Evolutionary conservation across 352 stramenopile species (phyloP), one percentile per base, ranked within the genome.

Genomic region (Globisporangium solare): DNA sequence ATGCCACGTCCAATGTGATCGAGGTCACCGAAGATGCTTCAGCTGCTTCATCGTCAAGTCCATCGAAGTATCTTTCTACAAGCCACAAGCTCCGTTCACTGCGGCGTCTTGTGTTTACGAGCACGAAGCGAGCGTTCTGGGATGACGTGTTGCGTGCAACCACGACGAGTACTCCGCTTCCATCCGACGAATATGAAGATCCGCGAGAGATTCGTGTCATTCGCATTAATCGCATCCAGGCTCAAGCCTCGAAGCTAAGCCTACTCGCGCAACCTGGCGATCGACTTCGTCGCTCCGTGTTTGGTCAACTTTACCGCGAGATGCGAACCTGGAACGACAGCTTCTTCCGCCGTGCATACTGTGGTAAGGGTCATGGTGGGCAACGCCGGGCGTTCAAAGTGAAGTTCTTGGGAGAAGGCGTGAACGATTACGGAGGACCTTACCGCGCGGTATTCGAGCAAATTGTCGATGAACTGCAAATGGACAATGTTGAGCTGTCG

Each of bases 361-460:
- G 98, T 47, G 96, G 96, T 37, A 98, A 98, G 60, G 96, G 96
- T 45, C 96, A 99, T 58, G 97, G 95, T 31, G 95, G 96, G 6
- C 97, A 99, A 71, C 92, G 97, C 46, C 83, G 97, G 50, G 95
- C 95, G 49, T 99, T 99, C 68, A 99, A 99, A 71, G 96, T 99
- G n/a, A 99, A 99, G 63, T 97, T 99, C 49, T 75, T 99, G 45
- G 95, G 96, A 54, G 97, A 99, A 71, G 96, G 97, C 47, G 97
- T 99, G 24, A 98, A 99, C 68, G 97, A 99, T 74, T 98, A 99
- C 57, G 97, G 96, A 54, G 97, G 97, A 4, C 97, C 97, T 15
- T 99, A 99, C 74, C 81, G 97, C 42, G 96, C 97, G 21, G 89
- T 98, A 3, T 99, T 99, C 67, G 96, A 98, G 63, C 94, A 99